Evolutionary conservation across 2,329 filamentous ascomycete genomes (phyloP).

Genomic region (Epichloe baconii): DNA sequence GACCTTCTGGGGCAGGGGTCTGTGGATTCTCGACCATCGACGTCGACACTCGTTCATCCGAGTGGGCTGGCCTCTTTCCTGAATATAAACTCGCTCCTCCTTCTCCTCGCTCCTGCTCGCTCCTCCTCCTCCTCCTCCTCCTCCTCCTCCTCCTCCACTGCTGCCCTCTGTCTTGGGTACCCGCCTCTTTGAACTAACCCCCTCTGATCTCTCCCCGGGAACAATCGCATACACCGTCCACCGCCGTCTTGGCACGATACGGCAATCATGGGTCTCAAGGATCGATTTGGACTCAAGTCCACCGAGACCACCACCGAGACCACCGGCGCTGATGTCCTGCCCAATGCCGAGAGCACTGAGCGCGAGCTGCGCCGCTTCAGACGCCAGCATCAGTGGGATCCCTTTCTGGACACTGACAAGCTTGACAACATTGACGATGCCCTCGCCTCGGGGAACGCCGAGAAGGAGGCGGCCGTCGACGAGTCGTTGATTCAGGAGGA

Average conservation of each 20-base stretch:
- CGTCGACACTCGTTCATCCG: not conserved
- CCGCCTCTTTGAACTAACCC: not conserved
- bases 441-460: conserved; percentile 28
- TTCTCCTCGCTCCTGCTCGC: not conserved
- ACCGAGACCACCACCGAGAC: conserved; percentile 7
- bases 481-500: conserved; percentile 36
- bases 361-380: conserved; percentile 28
- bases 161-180: not conserved
- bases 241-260: not conserved
- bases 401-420: conserved; percentile 40
- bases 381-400: conserved; percentile 41
- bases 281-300: conserved; percentile 10
- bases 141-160: not conserved
- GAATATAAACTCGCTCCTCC: conserved; percentile 6
- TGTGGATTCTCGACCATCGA: not conserved
- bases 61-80: not conserved
- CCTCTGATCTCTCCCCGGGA: not conserved
- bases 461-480: conserved; percentile 32
- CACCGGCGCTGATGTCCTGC: conserved; percentile 10
- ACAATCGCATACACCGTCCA: not conserved
- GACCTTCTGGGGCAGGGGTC: not conserved
- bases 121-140: not conserved
- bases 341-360: conserved; percentile 10
- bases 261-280: conserved; percentile 12
- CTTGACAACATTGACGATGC: conserved; percentile 38